Base-by-base conservation (phyloP, 768 basidiomycete species). In the Leccinum barrowsii region DNA sequence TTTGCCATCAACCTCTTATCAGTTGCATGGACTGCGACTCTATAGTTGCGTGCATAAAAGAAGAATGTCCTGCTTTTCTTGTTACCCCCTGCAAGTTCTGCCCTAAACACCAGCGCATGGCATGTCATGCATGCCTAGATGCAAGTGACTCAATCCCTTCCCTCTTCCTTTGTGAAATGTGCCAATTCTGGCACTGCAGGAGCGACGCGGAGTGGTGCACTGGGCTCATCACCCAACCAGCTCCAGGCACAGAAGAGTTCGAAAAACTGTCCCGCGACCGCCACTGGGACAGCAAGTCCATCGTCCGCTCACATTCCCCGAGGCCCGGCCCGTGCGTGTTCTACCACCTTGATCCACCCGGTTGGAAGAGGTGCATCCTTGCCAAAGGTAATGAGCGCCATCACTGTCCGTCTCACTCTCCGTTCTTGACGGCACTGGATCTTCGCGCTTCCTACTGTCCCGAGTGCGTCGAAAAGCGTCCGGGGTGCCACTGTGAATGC, bases 151-250 rank as follows among this genome's bases (percentile, higher is more conserved):
- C 32, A 7, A 12, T 55, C 7, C 21, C 61, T 21, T 8, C 59
- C 13, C 56, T 66, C 37, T 22, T 58, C 32, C 7, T 28, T 24
- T 69, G 61, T 17, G 26, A 56, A 28, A 7, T 0, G 3, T 63
- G 67, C 22, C 13, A 52, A 40, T 13, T 0, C 13, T 65, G 63
- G 59, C 44, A 54, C 46, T 68, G 64, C 10, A 54, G 35, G 11
- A 52, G 57, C 26, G 64, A 68, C 55, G 10, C 17, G 7, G 6
- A 48, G 1, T 65, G 66, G 66, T 68, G 66, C 37, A 22, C 48
- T 4, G 67, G 67, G 4, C 12, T 57, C 7, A 5, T 66, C 52
- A 4, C 28, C 32, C 21, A 60, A 3, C 67, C 59, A 8, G 8
- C 56, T 11, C 19, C 32, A 8, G 64, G 55, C 2, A 60, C 67